Conservation (phyloP, 768 basidiomycete species). For the Pisolithus tinctorius region DNA sequence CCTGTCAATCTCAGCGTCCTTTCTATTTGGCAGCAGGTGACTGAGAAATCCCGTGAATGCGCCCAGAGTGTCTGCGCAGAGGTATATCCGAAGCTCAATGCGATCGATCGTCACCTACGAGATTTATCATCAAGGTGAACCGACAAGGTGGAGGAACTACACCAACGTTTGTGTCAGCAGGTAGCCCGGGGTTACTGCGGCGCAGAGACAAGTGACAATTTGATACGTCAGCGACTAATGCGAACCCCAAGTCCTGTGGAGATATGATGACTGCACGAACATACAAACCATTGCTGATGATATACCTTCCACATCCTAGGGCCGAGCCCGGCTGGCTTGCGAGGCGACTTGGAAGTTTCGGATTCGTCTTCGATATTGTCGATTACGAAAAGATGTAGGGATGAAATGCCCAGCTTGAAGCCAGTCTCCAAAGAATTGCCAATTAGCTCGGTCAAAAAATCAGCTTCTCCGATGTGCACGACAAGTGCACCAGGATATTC, state of each 20-base stretch:
- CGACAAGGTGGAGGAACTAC: neutral
- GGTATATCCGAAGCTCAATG: constrained; percentile 50
- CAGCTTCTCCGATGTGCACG: constrained; percentile 54
- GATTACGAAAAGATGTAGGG: constrained; percentile 45
- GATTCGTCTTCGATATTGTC: constrained; percentile 42
- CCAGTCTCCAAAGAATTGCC: constrained; percentile 55
- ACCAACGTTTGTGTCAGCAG: constrained; percentile 36
- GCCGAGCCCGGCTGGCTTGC: constrained; percentile 26
- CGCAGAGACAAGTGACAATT: constrained; percentile 42
- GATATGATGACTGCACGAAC: constrained; percentile 2
- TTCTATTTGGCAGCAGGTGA: constrained; percentile 43
- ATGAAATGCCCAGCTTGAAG: constrained; percentile 42
- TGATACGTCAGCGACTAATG: constrained; percentile 53
- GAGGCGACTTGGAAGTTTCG: constrained; percentile 12
- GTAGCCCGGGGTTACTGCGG: constrained; percentile 16
- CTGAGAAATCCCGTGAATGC: constrained; percentile 50
- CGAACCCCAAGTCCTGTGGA: constrained; percentile 57
- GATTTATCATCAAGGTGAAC: neutral
- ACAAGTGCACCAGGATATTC: constrained; percentile 61
- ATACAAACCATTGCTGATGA: constrained; percentile 3
- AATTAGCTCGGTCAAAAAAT: constrained; percentile 68
- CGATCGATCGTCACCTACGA: constrained; percentile 52
- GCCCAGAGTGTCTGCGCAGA: constrained; percentile 72
- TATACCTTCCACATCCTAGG: constrained; percentile 63
- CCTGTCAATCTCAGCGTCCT: constrained; percentile 22